Conservation (phyloP, 441 rosid species). For the Macaranga tanarius region DNA sequence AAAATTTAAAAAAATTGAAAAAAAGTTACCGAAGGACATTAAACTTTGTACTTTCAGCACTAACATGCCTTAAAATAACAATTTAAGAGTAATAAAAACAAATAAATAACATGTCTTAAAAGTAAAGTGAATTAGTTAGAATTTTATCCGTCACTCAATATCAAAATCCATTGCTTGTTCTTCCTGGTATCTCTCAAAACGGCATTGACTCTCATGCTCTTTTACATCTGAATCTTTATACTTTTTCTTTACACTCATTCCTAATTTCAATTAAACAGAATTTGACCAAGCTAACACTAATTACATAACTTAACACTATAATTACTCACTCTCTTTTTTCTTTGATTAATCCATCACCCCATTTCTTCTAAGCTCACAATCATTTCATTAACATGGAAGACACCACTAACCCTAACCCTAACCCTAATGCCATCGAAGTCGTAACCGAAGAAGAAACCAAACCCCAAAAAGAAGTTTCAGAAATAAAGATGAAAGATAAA, state of each 20-base stretch:
- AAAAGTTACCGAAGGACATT: too few species aligned
- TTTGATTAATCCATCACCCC: too few species aligned
- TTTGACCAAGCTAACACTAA: neutral
- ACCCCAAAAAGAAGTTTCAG: neutral
- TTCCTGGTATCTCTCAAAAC: slow-evolving; percentile 9
- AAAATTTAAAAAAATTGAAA: too few species aligned
- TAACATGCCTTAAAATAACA: too few species aligned
- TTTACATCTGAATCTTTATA: neutral
- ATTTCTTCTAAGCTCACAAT: neutral
- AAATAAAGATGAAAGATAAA: neutral
- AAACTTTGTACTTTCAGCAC: too few species aligned
- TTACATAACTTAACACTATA: neutral
- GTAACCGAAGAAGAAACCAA: slow-evolving; percentile 10
- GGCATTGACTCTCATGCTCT: neutral
- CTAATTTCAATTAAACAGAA: neutral
- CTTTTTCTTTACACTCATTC: neutral
- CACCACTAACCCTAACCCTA: slow-evolving; percentile 7
- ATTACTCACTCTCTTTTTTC: neutral
- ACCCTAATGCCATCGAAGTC: slow-evolving; percentile 17
- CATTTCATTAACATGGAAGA: slow-evolving; percentile 6
- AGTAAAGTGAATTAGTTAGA: too few species aligned
- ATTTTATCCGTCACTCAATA: too few species aligned
- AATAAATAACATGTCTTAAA: too few species aligned
- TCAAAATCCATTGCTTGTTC: neutral
- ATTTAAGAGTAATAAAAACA: too few species aligned